Conservation (phyloP, 2,329 filamentous ascomycete species). For the Rutstroemia sydowiana region DNA sequence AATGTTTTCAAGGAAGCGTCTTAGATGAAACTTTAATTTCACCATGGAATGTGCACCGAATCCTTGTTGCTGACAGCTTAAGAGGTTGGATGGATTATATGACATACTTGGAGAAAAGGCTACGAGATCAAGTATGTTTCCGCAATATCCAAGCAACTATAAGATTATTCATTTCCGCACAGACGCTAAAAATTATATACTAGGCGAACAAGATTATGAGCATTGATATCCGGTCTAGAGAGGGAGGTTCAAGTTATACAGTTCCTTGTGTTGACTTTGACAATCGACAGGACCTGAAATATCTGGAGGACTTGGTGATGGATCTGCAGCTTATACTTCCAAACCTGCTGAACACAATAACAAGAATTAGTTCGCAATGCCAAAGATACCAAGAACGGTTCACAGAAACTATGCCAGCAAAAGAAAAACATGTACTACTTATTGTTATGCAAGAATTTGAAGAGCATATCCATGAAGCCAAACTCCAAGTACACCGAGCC, state of each 20-base stretch:
- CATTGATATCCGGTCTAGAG: too few species aligned
- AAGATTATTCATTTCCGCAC: background rate
- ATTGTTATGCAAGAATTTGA: conserved; percentile 14
- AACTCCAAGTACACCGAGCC: conserved; percentile 11
- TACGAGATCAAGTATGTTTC: conserved; percentile 10
- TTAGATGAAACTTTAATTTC: background rate
- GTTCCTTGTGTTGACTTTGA: conserved; percentile 19
- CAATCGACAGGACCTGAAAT: conserved; percentile 19
- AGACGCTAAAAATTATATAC: too few species aligned
- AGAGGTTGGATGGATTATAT: conserved; percentile 19
- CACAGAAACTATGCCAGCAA: background rate
- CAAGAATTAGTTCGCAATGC: conserved; percentile 6
- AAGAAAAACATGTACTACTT: background rate
- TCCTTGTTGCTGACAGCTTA: conserved; percentile 16
- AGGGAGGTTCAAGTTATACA: too few species aligned
- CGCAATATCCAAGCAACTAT: background rate
- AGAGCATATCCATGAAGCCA: conserved; percentile 13
- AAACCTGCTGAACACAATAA: conserved; percentile 11
- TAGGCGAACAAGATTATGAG: too few species aligned
- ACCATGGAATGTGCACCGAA: conserved; percentile 14
- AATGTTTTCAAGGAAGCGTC: background rate
- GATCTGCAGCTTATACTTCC: conserved; percentile 19
- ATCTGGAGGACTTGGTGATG: conserved; percentile 17
- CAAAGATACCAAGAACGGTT: background rate
- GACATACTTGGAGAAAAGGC: conserved; percentile 11